Evolutionary conservation across 1,284 basidiomycete genomes (phyloP).

Genomic region (Ceratobasidium sp.): DNA sequence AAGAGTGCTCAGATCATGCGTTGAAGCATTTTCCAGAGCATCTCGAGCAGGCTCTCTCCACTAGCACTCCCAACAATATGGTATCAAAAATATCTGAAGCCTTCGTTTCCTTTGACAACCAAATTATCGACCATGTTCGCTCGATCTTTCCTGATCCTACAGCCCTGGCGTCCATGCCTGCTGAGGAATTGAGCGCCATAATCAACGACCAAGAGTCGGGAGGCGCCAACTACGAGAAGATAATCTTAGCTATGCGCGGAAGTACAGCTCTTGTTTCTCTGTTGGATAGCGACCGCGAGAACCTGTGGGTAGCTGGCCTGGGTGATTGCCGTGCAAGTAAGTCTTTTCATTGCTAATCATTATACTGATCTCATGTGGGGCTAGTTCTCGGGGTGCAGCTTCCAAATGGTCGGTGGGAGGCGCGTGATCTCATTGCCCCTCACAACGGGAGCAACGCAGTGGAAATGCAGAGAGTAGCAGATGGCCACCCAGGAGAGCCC

Average conservation of each 20-base stretch:
- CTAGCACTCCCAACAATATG: not conserved
- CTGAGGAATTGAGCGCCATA: not conserved
- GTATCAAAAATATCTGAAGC: not conserved
- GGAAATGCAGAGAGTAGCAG: conserved; percentile 67
- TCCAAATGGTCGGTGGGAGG: conserved; percentile 61
- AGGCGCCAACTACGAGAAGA: conserved; percentile 70
- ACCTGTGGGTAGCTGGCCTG: conserved; percentile 76
- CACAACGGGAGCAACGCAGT: conserved; percentile 72
- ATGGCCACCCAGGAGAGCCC: conserved; percentile 72
- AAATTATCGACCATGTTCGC: conserved; percentile 11
- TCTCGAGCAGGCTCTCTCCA: conserved; percentile 1
- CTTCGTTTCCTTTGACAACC: conserved; percentile 34
- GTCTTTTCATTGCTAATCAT: conserved; percentile 49
- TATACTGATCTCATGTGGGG: not conserved
- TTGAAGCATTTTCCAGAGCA: conserved; percentile 24
- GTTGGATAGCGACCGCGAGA: conserved; percentile 69
- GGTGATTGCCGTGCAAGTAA: conserved; percentile 77
- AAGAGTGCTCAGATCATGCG: conserved; percentile 41
- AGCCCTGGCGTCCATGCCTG: not conserved
- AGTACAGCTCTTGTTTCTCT: conserved; percentile 76
- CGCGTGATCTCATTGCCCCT: conserved; percentile 65
- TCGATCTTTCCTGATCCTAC: conserved; percentile 36
- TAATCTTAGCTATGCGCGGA: conserved; percentile 74
- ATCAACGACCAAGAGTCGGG: conserved; percentile 55
- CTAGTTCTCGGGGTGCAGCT: conserved; percentile 65